phyloP scores from a whole-genome alignment of 331 rosid genomes.

The Cydonia oblonga region DNA sequence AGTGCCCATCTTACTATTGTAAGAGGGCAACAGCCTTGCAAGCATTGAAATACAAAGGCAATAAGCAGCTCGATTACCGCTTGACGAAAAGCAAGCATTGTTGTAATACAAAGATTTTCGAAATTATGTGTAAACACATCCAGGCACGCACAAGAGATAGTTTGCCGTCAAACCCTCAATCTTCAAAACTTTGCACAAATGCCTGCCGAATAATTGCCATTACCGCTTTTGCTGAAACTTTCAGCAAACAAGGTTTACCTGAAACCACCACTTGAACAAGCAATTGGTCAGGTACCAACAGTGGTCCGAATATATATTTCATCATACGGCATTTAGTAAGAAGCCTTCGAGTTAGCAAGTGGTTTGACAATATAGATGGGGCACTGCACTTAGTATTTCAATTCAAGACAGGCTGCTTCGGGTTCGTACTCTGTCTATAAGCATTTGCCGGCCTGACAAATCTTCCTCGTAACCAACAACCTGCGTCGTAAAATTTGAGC shows the following conservation, averaged over 20 bases:
- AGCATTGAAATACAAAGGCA: no score
- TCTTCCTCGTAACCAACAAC: constrained; percentile 86
- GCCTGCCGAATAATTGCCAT: neutral
- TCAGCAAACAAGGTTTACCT: constrained; percentile 5
- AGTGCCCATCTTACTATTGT: no score
- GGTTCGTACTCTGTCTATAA: constrained; percentile 69
- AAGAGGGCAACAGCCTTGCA: no score
- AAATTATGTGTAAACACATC: neutral
- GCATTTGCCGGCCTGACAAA: constrained; percentile 92
- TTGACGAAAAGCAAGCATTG: no score
- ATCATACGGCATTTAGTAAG: neutral
- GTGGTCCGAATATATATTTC: neutral
- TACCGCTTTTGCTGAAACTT: constrained; percentile 2
- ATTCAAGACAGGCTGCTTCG: constrained; percentile 51
- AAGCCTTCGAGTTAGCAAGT: neutral
- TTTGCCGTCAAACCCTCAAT: neutral
- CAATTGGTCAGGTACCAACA: neutral
- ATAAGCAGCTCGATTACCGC: no score
- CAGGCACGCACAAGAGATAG: neutral
- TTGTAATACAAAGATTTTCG: no score
- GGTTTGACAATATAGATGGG: neutral
- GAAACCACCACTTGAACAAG: neutral
- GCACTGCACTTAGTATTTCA: neutral
- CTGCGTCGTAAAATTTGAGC: constrained; percentile 33
- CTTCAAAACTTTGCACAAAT: neutral